Percentiles rank a stretch among this genome's conserved stretches.
Conservation (phyloP, 371 early-diverging fungal species). For the Rhizopus microsporus region DNA sequence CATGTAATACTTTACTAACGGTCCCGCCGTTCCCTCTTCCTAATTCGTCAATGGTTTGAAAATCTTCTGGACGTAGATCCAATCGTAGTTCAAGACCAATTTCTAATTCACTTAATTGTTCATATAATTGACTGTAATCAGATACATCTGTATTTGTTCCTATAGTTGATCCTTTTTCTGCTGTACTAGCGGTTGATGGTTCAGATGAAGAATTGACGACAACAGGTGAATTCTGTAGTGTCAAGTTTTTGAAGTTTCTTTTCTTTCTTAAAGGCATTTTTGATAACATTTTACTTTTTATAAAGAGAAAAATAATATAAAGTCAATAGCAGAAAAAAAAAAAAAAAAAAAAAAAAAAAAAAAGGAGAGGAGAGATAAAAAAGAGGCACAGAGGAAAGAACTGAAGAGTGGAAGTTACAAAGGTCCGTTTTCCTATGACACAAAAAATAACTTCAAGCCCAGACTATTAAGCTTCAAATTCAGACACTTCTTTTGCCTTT, state of each 20-base stretch:
- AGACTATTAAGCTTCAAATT: too few species aligned
- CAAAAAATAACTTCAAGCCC: too few species aligned
- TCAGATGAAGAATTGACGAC: constrained; percentile 27
- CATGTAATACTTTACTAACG: constrained; percentile 77
- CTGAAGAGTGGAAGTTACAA: too few species aligned
- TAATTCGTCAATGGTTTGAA: constrained; percentile 75
- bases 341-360: too few species aligned
- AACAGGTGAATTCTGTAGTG: constrained; percentile 51
- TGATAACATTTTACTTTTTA: constrained; percentile 23
- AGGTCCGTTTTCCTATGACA: too few species aligned
- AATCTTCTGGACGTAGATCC: constrained; percentile 83
- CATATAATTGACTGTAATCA: constrained; percentile 42
- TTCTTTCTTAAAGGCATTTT: constrained; percentile 66
- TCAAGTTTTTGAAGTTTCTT: constrained; percentile 74
- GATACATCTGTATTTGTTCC: constrained; percentile 16
- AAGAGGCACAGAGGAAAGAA: too few species aligned
- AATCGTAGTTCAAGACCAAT: constrained; percentile 75
- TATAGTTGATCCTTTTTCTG: constrained; percentile 2
- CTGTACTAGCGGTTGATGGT: constrained; percentile 15
- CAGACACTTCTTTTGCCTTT: too few species aligned
- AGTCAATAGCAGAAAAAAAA: background rate
- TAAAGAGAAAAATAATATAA: too few species aligned
- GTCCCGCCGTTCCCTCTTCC: constrained; percentile 90
- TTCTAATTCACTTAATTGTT: constrained; percentile 62
- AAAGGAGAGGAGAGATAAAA: background rate